Base-by-base conservation (phyloP, 371 early-diverging fungal genomes). In the Syncephalis plumigaleata region DNA sequence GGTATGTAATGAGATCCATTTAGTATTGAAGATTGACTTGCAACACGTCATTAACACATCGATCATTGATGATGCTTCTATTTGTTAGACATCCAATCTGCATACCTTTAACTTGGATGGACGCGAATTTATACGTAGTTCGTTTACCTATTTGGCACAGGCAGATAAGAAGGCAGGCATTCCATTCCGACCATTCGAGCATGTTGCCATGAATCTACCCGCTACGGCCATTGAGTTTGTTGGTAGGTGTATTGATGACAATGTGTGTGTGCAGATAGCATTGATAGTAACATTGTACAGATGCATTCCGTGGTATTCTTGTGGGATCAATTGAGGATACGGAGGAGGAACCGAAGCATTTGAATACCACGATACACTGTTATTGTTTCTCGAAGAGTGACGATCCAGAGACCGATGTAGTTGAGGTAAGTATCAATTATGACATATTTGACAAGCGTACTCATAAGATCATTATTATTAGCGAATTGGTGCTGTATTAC, bases 171-270 rank as follows among this genome's bases (percentile, higher is more conserved):
- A 22, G 16, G 11, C 11, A 3, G 39, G 27, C 31, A 4, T 42
- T 55, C 21, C 59, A 27, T 70, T 82, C 73, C 66, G 69, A 46
- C 73, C 77, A 22, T 95, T 94, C 57, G 75, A 87, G 46, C 98
- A 98, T 58, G 91, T 88, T 53, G 82, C 97, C 1, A 94, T 98
- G 97, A 96, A 98, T 59, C 67, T 98, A 21, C 97, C 98, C 0
- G 96, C 89, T 2, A 87, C 87, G 0, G 92, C 95, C 1, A 75
- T 96, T 38, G 96, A 92, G 47, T 98, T 98, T 58, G 60, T 98
- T 39, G 87, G 80, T 78, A 63, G n/a, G 27, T 22, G n/a, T 15
- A 24, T n/a, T 8, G n/a, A n/a, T n/a, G n/a, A n/a, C n/a, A 37
- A 11, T 24, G 2, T 25, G 5, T 13, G 24, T 20, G 11, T 18